Evolutionary conservation across 345 rosid species (phyloP).

Genomic region (Eucalyptus regnans): DNA sequence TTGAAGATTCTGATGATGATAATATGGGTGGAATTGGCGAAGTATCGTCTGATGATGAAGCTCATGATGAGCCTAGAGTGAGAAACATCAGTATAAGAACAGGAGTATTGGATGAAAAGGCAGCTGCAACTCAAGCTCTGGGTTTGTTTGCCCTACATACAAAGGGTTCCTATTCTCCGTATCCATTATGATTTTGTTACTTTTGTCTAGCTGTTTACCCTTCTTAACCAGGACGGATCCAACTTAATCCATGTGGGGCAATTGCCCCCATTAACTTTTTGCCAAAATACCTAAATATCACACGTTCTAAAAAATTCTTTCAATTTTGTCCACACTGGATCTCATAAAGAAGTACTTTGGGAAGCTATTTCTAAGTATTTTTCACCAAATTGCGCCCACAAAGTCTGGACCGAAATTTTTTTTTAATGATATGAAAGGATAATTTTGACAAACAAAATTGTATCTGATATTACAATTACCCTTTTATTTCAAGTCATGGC

Average conservation of each 20-base stretch:
- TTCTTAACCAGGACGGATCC: background rate
- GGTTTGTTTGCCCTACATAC: conserved; percentile 95
- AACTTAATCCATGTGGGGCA: background rate
- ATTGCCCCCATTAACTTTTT: background rate
- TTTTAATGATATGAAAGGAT: background rate
- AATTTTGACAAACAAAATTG: background rate
- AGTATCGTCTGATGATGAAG: conserved; percentile 98
- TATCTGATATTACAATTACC: background rate
- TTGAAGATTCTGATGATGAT: conserved; percentile 92
- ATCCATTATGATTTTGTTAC: conserved; percentile 34
- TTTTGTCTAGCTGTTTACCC: background rate
- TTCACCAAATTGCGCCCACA: background rate
- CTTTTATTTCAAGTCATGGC: background rate
- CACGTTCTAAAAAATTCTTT: background rate
- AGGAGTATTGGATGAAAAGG: conserved; percentile 98
- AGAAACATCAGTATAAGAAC: conserved; percentile 95
- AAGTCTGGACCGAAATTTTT: background rate
- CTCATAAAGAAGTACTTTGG: background rate
- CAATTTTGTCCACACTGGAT: background rate
- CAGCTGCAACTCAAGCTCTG: conserved; percentile 99
- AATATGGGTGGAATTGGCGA: conserved; percentile 77
- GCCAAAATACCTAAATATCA: background rate
- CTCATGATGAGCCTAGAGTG: conserved; percentile 89
- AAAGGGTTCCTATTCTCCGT: conserved; percentile 71
- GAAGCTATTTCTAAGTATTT: background rate